phyloP scores from a whole-genome alignment of 2,329 filamentous ascomycete species.

The Cyphellophora europaea region DNA sequence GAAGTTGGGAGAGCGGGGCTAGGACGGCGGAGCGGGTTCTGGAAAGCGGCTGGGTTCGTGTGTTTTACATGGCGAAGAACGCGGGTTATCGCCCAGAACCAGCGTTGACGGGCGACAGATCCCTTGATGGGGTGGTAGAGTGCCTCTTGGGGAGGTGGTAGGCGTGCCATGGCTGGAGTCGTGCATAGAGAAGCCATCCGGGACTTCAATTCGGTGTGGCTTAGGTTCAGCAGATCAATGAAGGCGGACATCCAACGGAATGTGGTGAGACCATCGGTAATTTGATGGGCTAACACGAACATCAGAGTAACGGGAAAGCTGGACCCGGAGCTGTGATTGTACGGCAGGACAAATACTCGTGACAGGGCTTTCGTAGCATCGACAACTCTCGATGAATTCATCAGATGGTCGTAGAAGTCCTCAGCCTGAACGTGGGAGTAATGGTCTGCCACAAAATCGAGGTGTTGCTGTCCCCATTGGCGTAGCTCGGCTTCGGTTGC shows the following conservation, averaged over 20 bases:
- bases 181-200: conserved; percentile 5
- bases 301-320: conserved; percentile 5
- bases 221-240: conserved; percentile 12
- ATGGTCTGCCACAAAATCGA: conserved; percentile 10
- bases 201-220: conserved; percentile 1
- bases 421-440: conserved; percentile 7
- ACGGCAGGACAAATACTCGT: conserved; percentile 14
- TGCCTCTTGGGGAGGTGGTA: conserved; percentile 17
- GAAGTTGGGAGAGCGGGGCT: conserved; percentile 1
- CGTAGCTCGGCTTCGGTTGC: conserved; percentile 1
- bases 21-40: conserved; percentile 12
- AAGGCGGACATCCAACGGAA: conserved; percentile 14
- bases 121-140: conserved; percentile 13
- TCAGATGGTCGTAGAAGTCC: conserved; percentile 14
- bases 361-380: conserved; percentile 8
- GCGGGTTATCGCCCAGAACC: conserved; percentile 14
- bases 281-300: conserved; percentile 13
- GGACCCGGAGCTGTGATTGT: conserved; percentile 2
- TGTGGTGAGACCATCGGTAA: conserved; percentile 14
- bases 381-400: conserved; percentile 14
- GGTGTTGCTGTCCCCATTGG: conserved; percentile 1
- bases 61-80: conserved; percentile 14
- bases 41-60: conserved; percentile 13
- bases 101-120: conserved; percentile 10
- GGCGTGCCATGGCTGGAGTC: conserved; percentile 2